Base-by-base conservation (phyloP, 352 stramenopile genomes). In the Thalassiosira hispida region DNA sequence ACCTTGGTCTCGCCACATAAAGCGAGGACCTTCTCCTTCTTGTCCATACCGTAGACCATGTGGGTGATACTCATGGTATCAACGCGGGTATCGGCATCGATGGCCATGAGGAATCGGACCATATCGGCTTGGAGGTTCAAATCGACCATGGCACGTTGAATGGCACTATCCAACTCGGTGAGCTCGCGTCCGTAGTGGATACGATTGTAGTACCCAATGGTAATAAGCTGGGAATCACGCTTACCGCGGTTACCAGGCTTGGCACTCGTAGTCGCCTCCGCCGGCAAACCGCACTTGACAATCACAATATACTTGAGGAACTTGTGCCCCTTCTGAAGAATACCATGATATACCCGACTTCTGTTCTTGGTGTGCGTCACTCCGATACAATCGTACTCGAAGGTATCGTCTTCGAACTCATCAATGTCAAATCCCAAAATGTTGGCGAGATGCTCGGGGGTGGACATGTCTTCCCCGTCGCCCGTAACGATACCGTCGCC, bases 1-100 rank as follows among this genome's bases (percentile, higher is more conserved):
- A 90, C 84, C 59, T 88, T 81, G 1, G 84, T 90, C 61, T 90
- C 84, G 12, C 84, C 84, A 66, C 84, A 90, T 16, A 87, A 77
- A 7, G 84, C 84, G 11, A 88, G 46, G 16, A 90, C 71, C 3
- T 56, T 63, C 25, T 84, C 65, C n/a, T 90, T 84, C 47, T 87
- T 83, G 27, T 90, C 70, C 76, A 90, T 81, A 8, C 56, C 59
- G 23, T 72, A 85, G 11, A 85, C 67, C 84, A 90, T 90, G 49
- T 90, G 80, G 3, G 62, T 75, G 22, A 90, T 81, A 23, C 44
- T 67, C 38, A 77, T 71, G 29, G 47, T 75, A 22, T 84, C 65
- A 0, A 90, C 64, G 14, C 80, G 44, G 6, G 84, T 88, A 68
- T 90, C 84, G 18, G 84, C 84, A 66, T 90, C 84, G 56, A 90